Base-by-base conservation (phyloP, 1,284 basidiomycete species). In the Fomitiporia mediterranea region DNA sequence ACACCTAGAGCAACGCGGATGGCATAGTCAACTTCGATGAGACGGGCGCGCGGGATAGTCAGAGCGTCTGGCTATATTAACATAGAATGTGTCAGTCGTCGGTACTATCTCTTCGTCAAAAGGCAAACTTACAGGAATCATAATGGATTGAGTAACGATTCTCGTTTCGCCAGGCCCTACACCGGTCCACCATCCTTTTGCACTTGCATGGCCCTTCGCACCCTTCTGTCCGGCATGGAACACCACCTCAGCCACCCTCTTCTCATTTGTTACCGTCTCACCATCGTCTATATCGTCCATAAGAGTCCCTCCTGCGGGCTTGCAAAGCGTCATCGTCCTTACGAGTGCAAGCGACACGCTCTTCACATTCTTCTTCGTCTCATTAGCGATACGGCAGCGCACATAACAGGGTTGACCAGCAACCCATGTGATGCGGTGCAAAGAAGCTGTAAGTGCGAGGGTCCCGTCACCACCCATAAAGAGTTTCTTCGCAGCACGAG, bases 181-280 rank as follows among this genome's bases (percentile, higher is more conserved):
- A 6, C 92, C 92, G 2, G 83, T 78, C 91, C 92, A 95, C 87
- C 90, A 94, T 0, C 91, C 90, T 65, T 84, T 87, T 3, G 89
- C 86, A 37, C 89, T 93, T 4, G 89, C 86, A 65, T 81, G 77
- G 1, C 86, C 86, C 61, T 81, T 79, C 2, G 81, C 72, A 21
- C 80, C 80, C 44, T 78, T 78, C 56, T 86, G 79, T 9, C 84
- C 82, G 65, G 87, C 83, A 64, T 86, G 81, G 25, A 93, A 75
- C 1, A 74, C 72, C 32, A 80, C 79, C 64, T 86, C 84, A 1
- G 82, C 78, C 1, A 94, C 75, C 61, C 82, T 78, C 66, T 86
- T 89, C 57, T 74, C 73, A n/a, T 71, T 78, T 2, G 83, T 84
- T 27, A 78, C 72, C 1, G 81, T 82, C 66, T 83, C 78, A 64